A percentile compares a stretch with the other conserved stretches of the same genome.
Evolutionary conservation across 75 land plant genomes (phyloP).

Genomic region (Selaginella tamariscina): DNA sequence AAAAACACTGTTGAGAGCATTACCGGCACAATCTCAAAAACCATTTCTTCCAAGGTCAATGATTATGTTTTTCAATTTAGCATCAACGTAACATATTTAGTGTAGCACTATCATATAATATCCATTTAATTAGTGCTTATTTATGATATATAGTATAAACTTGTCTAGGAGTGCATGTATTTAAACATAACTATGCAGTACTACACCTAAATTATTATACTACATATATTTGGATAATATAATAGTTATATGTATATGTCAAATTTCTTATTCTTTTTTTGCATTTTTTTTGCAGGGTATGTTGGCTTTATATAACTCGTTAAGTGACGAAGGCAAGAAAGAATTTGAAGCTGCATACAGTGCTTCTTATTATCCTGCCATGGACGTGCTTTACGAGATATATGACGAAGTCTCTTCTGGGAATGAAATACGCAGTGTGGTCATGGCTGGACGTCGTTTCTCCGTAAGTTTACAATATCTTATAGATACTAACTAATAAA

Average conservation of each 20-base stretch:
- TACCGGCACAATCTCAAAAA: slow-evolving; percentile 79
- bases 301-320: slow-evolving; percentile 67
- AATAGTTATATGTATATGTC: too few species aligned
- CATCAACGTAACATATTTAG: too few species aligned
- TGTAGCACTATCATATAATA: too few species aligned
- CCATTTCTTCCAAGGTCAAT: slow-evolving; percentile 76
- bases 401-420: slow-evolving; percentile 98
- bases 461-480: slow-evolving; percentile 36
- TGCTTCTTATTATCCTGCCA: slow-evolving; percentile 84
- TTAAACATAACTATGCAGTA: neutral
- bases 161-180: neutral
- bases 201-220: neutral
- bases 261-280: too few species aligned
- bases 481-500: neutral
- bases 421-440: slow-evolving; percentile 94
- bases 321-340: slow-evolving; percentile 66
- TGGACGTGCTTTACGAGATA: slow-evolving; percentile 93
- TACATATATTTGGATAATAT: neutral
- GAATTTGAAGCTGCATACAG: slow-evolving; percentile 87
- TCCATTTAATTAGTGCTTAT: too few species aligned
- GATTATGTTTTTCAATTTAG: neutral
- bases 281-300: slow-evolving; percentile 70
- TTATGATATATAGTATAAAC: too few species aligned
- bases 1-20: slow-evolving; percentile 94
- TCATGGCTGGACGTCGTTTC: slow-evolving; percentile 90